phyloP scores from a whole-genome alignment of 176 grass and related monocot species.

The Avena eriantha region DNA sequence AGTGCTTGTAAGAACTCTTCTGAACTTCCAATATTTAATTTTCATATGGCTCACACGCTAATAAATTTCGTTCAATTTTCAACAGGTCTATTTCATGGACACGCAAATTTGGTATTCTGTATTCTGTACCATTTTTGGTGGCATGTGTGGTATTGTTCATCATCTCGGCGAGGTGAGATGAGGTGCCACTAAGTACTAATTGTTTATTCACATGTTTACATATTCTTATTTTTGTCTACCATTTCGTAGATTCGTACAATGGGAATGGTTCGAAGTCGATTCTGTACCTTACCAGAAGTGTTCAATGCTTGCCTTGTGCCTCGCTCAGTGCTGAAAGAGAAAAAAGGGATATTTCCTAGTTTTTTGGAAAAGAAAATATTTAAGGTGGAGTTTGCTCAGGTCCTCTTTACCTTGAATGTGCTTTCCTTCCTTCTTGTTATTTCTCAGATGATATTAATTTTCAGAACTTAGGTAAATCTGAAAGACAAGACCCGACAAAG shows the following conservation, averaged over 20 bases:
- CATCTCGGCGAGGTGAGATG: conserved; percentile 95
- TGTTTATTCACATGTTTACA: conserved; percentile 35
- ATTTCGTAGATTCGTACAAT: conserved; percentile 89
- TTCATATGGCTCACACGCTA: conserved; percentile 35
- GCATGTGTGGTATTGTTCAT: conserved; percentile 91
- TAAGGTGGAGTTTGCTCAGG: conserved; percentile 66
- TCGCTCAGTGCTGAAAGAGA: conserved; percentile 59
- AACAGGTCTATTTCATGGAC: conserved; percentile 99
- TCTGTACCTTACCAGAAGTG: conserved; percentile 78
- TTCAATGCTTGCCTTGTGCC: conserved; percentile 91
- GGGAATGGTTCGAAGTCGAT: conserved; percentile 97
- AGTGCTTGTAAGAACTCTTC: conserved; percentile 74
- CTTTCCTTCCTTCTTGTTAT: conserved; percentile 36
- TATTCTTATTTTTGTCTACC: conserved; percentile 39
- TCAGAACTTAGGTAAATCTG: conserved; percentile 70
- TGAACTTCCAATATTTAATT: conserved; percentile 16
- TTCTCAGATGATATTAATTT: conserved; percentile 28
- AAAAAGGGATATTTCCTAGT: conserved; percentile 55
- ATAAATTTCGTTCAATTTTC: conserved; percentile 36
- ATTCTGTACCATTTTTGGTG: conserved; percentile 98
- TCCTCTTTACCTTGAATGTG: conserved; percentile 33
- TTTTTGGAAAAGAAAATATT: conserved; percentile 86
- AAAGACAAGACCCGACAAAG: conserved; percentile 72
- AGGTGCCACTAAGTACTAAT: conserved; percentile 1
- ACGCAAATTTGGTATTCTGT: conserved; percentile 99